Base-by-base conservation (phyloP, 73 alveolate species). In the Paramecium tetraurelia region DNA sequence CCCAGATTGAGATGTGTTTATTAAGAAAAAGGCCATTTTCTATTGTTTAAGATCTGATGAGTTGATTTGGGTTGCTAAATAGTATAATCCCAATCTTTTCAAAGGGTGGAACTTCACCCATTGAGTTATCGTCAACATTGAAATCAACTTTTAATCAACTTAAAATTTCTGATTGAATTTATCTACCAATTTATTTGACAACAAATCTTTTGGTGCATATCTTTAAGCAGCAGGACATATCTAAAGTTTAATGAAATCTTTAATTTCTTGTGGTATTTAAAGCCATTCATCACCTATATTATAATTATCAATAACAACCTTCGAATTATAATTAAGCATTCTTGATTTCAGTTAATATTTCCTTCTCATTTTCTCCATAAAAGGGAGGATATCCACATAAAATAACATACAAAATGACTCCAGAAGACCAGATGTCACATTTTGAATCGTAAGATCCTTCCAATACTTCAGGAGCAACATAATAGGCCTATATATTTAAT, bases 301-400 rank as follows among this genome's bases (percentile, higher is more conserved):
- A 44, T 38, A 40, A 40, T 44, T 33, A 10, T 1, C 18, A 59
- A 63, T 80, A 53, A n/a, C 14, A 53, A 80, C 90, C 90, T 41
- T 80, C 90, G 16, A 80, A 80, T 80, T 80, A 44, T 27, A 80
- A 46, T 20, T 21, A 3, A 43, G 75, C 90, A 46, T 27, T 44
- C 46, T 29, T 80, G 11, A 80, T 80, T 44, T 80, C 90, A 40
- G 70, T 41, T 14, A 80, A 46, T 38, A 80, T 80, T 46, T 80
- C 90, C 36, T 80, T 80, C 46, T 80, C 90, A 48, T 80, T 80
- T 27, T 80, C 90, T 44, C 90, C 90, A 80, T 80, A 80, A 80
- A 80, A 80, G 2, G 90, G 90, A 11, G 90, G 90, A 80, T 80
- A 80, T 7, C 90, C 90, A 48, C 90, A 80, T 80, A 80, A 44